phyloP scores from a whole-genome alignment of 169 alveolate genomes.

The Theileria equi region DNA sequence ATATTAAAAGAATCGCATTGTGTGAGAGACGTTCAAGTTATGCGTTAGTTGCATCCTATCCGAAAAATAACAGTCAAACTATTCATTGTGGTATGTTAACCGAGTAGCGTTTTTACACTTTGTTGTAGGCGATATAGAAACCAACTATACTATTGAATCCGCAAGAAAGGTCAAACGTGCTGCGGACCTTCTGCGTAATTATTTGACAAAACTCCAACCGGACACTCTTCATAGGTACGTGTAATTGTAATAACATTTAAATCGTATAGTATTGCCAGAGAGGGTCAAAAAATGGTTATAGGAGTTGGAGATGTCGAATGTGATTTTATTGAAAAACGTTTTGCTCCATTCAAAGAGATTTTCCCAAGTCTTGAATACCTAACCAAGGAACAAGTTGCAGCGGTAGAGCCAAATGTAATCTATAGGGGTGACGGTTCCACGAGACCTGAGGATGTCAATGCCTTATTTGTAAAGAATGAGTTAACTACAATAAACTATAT shows the following conservation, averaged over 20 bases:
- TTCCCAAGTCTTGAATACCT: constrained; percentile 64
- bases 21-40: constrained; percentile 75
- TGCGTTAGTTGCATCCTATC: constrained; percentile 80
- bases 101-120: background rate
- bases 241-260: background rate
- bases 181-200: constrained; percentile 83
- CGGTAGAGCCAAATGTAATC: constrained; percentile 80
- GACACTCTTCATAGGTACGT: constrained; percentile 33
- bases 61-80: constrained; percentile 82
- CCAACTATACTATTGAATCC: constrained; percentile 78
- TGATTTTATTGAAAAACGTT: constrained; percentile 72
- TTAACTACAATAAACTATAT: constrained; percentile 76
- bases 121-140: constrained; percentile 77
- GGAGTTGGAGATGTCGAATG: constrained; percentile 83
- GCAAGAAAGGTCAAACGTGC: constrained; percentile 79
- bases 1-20: constrained; percentile 72
- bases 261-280: constrained; percentile 57
- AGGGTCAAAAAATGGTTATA: constrained; percentile 82
- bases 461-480: constrained; percentile 73
- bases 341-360: constrained; percentile 59
- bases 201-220: constrained; percentile 71
- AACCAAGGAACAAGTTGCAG: constrained; percentile 61
- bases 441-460: constrained; percentile 64
- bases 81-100: constrained; percentile 73
- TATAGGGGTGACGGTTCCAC: background rate